Base-by-base conservation (phyloP, 768 basidiomycete genomes). In the Sarcomyxa edulis region DNA sequence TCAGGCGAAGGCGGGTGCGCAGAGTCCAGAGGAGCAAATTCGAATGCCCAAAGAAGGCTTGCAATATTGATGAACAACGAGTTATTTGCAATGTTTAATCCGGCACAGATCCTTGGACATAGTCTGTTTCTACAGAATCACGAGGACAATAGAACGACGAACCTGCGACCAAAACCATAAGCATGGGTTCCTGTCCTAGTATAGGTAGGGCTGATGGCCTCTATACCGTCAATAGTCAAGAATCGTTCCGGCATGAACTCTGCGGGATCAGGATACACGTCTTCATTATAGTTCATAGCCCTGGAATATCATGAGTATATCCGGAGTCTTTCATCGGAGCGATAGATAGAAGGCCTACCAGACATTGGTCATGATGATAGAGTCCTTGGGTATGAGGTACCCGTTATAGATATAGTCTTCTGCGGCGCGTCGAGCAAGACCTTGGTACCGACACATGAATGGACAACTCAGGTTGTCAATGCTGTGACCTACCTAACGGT, bases 391-490 rank as follows among this genome's bases (percentile, higher is more conserved):
- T 29, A 65, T 56, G 20, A 49, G 51, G 45, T 58, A 54, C 5
- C 58, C 60, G n/a, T 48, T 29, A 35, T 61, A 63, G n/a, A 56
- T 50, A 29, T 62, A 59, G 23, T 66, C 59, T 30, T 55, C 22
- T 12, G 30, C 30, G 46, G 32, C 20, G 15, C 38, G 28, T 23
- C 32, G 38, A 21, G 38, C 29, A 15, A 39, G 29, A 10, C 60
- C 57, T 7, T 16, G 11, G 49, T 42, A 15, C 26, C 38, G 24
- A 45, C 42, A 20, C 37, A 32, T n/a, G n/a, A n/a, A n/a, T n/a
- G n/a, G n/a, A n/a, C n/a, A n/a, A n/a, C n/a, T n/a, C n/a, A n/a
- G n/a, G n/a, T n/a, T n/a, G n/a, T n/a, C n/a, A n/a, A n/a, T n/a
- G n/a, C n/a, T n/a, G n/a, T n/a, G n/a, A n/a, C n/a, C n/a, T n/a